Conservation (phyloP, 495 filamentous ascomycete genomes). For the Cercophora newfieldiana region DNA sequence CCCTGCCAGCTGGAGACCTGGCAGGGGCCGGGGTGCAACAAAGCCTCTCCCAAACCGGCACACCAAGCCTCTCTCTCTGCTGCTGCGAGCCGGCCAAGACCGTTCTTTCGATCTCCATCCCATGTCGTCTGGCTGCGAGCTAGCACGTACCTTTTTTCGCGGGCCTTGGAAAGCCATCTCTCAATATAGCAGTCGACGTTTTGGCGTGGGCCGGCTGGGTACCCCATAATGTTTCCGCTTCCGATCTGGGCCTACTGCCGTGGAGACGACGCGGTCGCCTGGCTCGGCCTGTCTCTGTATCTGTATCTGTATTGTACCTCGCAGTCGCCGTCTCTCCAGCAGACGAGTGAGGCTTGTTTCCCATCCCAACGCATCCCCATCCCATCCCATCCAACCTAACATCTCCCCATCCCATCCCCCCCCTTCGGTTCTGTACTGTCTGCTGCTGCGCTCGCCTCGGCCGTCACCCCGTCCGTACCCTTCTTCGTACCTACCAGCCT, state of each 20-base stretch:
- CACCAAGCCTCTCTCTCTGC: slow-evolving; percentile 27
- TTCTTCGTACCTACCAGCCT: slow-evolving; percentile 5
- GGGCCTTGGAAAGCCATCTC: slow-evolving; percentile 28
- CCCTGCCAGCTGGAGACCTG: slow-evolving; percentile 21
- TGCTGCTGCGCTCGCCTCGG: slow-evolving; percentile 3
- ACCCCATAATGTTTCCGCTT: slow-evolving; percentile 21
- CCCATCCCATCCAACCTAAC: neutral
- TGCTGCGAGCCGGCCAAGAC: slow-evolving; percentile 30
- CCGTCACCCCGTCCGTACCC: neutral
- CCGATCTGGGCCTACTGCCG: slow-evolving; percentile 9
- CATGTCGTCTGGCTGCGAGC: slow-evolving; percentile 28
- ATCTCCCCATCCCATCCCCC: neutral
- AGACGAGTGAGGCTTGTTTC: neutral
- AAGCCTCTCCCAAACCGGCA: slow-evolving; percentile 26
- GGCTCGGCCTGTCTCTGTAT: neutral
- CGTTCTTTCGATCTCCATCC: slow-evolving; percentile 27
- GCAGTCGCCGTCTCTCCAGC: neutral
- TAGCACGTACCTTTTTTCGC: slow-evolving; percentile 15
- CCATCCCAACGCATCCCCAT: neutral
- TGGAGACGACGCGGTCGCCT: slow-evolving; percentile 7
- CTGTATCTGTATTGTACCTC: neutral
- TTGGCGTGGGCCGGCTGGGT: slow-evolving; percentile 29
- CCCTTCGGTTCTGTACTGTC: slow-evolving; percentile 10
- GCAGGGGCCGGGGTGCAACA: slow-evolving; percentile 23
- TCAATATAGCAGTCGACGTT: slow-evolving; percentile 52